A percentile compares a stretch with the other conserved stretches of the same genome.
Evolutionary conservation across 2,329 filamentous ascomycete species (phyloP).

Genomic region (Pseudogymnoascus sp.): DNA sequence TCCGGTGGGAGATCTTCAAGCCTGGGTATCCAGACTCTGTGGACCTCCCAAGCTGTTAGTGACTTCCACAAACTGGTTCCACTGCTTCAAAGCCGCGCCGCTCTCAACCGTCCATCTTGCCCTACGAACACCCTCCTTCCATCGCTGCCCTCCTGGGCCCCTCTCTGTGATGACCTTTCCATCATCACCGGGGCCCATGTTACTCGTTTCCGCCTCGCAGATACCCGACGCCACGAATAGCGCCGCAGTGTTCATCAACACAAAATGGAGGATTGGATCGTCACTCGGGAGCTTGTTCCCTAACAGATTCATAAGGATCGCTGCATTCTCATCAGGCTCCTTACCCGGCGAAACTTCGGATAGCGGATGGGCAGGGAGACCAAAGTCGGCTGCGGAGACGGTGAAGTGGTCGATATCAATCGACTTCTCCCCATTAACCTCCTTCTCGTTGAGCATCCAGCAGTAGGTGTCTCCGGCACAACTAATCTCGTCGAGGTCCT

Average conservation of each 20-base stretch:
- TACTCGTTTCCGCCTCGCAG: conserved; percentile 73
- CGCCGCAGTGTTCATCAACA: conserved; percentile 87
- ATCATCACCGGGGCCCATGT: conserved; percentile 74
- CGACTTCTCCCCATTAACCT: conserved; percentile 34
- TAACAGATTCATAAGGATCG: conserved; percentile 71
- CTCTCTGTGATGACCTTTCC: conserved; percentile 73
- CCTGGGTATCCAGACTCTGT: not conserved
- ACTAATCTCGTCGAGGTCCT: conserved; percentile 92
- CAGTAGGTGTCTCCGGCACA: conserved; percentile 84
- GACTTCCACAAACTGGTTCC: conserved; percentile 75
- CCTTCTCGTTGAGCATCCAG: conserved; percentile 65
- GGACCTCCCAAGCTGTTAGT: conserved; percentile 32
- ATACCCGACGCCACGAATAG: conserved; percentile 79
- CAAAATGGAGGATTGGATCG: conserved; percentile 85
- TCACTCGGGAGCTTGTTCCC: conserved; percentile 64
- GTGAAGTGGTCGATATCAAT: conserved; percentile 67
- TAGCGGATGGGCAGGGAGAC: conserved; percentile 67
- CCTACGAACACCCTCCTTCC: conserved; percentile 88
- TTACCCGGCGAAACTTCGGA: conserved; percentile 76
- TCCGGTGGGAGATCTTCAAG: not conserved
- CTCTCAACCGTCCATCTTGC: conserved; percentile 84
- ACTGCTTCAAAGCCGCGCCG: conserved; percentile 76
- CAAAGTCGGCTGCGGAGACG: conserved; percentile 79
- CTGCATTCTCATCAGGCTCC: conserved; percentile 78
- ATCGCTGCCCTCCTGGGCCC: conserved; percentile 78